Evolutionary conservation across 352 stramenopile species (phyloP).

Genomic region (Phytopythium ostracodes): DNA sequence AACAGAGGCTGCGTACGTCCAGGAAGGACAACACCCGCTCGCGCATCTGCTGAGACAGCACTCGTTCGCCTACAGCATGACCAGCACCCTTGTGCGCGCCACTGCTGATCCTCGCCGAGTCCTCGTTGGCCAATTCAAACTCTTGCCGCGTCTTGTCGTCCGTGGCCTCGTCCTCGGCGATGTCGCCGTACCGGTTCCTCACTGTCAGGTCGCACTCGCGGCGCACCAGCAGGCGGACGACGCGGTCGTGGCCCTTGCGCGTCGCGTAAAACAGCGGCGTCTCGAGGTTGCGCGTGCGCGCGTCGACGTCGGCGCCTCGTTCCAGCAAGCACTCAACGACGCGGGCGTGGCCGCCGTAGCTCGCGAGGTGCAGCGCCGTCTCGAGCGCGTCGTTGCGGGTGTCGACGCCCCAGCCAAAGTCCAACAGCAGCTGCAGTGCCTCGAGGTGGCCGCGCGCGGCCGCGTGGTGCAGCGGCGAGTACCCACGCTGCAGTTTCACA

Average conservation of each 20-base stretch:
- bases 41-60: conserved; percentile 43
- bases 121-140: conserved; percentile 48
- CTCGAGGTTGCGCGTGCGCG: conserved; percentile 45
- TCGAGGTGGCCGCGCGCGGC: conserved; percentile 61
- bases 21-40: conserved; percentile 60
- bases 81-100: conserved; percentile 1
- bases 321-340: conserved; percentile 63
- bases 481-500: conserved; percentile 46
- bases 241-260: conserved; percentile 55
- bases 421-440: conserved; percentile 55
- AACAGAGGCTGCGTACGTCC: conserved; percentile 58
- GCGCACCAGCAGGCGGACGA: conserved; percentile 57
- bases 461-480: conserved; percentile 66
- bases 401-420: conserved; percentile 59
- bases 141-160: conserved; percentile 49
- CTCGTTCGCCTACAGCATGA: conserved; percentile 10
- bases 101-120: conserved; percentile 26
- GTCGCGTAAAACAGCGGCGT: conserved; percentile 74
- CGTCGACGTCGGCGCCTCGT: conserved; percentile 50
- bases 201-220: conserved; percentile 51
- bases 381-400: conserved; percentile 45
- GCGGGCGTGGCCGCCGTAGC: conserved; percentile 47
- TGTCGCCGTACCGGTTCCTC: conserved; percentile 63
- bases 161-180: conserved; percentile 58
- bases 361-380: conserved; percentile 66